Percentiles rank a stretch among this genome's conserved stretches.
Conservation (phyloP, 148 eudicot species). For the Rhododendron molle region DNA sequence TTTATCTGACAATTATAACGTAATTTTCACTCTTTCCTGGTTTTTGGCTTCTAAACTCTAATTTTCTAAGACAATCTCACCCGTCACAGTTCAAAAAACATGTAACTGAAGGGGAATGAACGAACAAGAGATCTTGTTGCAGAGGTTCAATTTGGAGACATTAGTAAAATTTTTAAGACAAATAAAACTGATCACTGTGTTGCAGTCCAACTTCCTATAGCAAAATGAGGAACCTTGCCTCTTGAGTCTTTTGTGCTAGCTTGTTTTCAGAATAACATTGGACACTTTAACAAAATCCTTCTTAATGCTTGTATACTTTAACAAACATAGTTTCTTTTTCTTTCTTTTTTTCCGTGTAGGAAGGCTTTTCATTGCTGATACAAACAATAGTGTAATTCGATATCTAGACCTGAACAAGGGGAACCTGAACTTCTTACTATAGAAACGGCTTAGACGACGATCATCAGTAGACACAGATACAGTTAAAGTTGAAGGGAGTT, state of each 20-base stretch:
- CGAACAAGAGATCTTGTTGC: neutral
- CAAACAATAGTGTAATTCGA: conserved; percentile 84
- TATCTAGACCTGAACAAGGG: conserved; percentile 57
- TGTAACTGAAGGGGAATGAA: neutral
- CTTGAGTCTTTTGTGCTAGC: neutral
- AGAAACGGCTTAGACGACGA: conserved; percentile 83
- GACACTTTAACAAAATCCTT: neutral
- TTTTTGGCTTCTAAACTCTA: neutral
- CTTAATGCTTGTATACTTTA: neutral
- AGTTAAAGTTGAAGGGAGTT: conserved; percentile 55
- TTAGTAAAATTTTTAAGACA: neutral
- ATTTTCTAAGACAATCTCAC: too few relatives aligned
- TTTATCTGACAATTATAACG: neutral
- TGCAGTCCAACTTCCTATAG: neutral
- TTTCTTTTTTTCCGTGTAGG: conserved; percentile 44
- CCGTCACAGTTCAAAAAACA: neutral
- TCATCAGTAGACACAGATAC: conserved; percentile 54
- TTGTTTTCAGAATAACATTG: neutral
- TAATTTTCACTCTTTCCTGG: neutral
- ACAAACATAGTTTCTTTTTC: neutral
- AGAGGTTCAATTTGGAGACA: neutral
- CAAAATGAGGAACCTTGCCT: neutral
- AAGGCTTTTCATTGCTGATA: conserved; percentile 74
- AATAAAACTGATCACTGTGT: neutral
- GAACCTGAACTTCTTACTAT: conserved; percentile 56